Conservation (phyloP, 352 stramenopile genomes). For the Pythium apleroticum region DNA sequence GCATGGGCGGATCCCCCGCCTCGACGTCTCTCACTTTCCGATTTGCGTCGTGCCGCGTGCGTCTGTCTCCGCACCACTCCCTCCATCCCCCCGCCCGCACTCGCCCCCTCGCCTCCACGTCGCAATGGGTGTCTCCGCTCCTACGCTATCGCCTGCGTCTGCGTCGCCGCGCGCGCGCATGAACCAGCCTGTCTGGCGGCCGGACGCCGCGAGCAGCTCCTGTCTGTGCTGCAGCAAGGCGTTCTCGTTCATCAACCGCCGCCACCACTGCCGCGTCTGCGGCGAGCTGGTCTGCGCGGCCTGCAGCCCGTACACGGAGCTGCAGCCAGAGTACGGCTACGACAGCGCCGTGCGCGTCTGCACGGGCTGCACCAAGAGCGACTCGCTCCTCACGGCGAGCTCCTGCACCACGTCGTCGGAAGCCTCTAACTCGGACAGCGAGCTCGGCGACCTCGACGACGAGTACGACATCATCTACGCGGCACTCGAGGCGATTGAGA, state of each 20-base stretch:
- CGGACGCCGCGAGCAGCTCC: conserved; percentile 67
- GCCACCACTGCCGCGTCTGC: conserved; percentile 80
- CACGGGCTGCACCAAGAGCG: conserved; percentile 49
- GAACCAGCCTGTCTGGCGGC: conserved; percentile 56
- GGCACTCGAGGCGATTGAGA: conserved; percentile 67
- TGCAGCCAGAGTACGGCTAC: conserved; percentile 69
- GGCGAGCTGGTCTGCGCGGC: conserved; percentile 74
- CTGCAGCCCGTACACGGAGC: conserved; percentile 61
- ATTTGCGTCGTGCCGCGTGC: conserved; percentile 23
- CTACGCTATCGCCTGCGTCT: conserved; percentile 13
- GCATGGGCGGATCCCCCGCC: background rate
- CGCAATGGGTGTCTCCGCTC: conserved; percentile 17
- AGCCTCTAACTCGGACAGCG: conserved; percentile 54
- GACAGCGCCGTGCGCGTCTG: conserved; percentile 70
- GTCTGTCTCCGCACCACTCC: conserved; percentile 3
- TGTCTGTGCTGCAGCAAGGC: conserved; percentile 65
- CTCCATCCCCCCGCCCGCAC: background rate
- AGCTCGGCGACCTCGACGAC: conserved; percentile 45
- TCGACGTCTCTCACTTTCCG: conserved; percentile 18
- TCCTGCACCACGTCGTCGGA: conserved; percentile 29
- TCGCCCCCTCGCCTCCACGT: background rate
- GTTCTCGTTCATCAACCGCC: conserved; percentile 77
- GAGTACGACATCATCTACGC: conserved; percentile 54
- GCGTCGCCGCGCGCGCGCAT: conserved; percentile 18
- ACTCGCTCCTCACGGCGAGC: conserved; percentile 23